These are phyloP conservation scores for Colletotrichum sp. DNA, from an alignment of 2,329 filamentous ascomycete species.

Conservation along the genomic window DNA sequence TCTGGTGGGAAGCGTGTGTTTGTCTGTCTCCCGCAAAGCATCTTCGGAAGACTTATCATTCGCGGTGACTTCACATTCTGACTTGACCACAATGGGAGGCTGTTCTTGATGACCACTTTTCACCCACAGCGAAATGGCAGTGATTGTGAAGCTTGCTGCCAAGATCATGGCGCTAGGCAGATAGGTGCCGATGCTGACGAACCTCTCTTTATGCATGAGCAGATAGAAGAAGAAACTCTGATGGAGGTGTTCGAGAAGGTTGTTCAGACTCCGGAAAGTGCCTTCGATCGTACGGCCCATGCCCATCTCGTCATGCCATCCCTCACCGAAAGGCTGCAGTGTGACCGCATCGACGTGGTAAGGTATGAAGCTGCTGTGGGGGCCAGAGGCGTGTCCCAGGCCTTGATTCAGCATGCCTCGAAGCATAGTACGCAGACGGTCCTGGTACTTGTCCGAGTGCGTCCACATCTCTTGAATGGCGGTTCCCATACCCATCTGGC, in stretches of 20 bases:
- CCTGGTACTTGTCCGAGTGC: conserved; percentile 77
- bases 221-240: conserved; percentile 99
- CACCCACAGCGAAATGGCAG: conserved; percentile 93
- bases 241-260: conserved; percentile 93
- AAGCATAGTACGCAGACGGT: conserved; percentile 86
- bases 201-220: conserved; percentile 87
- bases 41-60: background rate
- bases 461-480: conserved; percentile 85
- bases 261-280: conserved; percentile 92
- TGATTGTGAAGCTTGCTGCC: conserved; percentile 93
- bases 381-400: conserved; percentile 84
- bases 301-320: conserved; percentile 98
- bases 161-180: conserved; percentile 97
- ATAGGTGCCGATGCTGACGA: conserved; percentile 98
- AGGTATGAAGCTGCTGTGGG: conserved; percentile 95
- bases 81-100: background rate
- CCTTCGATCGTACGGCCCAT: conserved; percentile 90
- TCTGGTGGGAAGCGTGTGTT: background rate
- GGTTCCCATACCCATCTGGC: conserved; percentile 89
- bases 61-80: background rate
- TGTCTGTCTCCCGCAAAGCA: background rate
- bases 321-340: conserved; percentile 84
- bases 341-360: conserved; percentile 98
- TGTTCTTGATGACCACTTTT: conserved; percentile 69
- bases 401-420: conserved; percentile 93